Percentiles rank a stretch among this genome's conserved stretches.
Conservation (phyloP, 805 yeast genomes). For the Nakazawaea peltata region DNA sequence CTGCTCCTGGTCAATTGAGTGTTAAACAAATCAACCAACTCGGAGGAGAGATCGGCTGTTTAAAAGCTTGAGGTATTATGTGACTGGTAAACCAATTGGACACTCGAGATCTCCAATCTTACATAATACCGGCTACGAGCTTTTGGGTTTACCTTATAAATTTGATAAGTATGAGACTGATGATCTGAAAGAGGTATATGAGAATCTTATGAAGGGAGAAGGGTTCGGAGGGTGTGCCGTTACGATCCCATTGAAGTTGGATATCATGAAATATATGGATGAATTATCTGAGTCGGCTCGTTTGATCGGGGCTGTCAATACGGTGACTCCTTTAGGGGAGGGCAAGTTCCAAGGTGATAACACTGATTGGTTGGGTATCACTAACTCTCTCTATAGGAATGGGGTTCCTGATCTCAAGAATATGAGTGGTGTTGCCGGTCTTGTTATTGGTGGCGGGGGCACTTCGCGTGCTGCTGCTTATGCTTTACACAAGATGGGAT, state of each 20-base stretch:
- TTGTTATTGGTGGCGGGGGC: constrained; percentile 96
- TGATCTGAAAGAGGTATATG: constrained; percentile 48
- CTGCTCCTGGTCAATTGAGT: constrained; percentile 77
- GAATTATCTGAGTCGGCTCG: constrained; percentile 71
- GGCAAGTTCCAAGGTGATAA: constrained; percentile 67
- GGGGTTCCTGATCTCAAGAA: constrained; percentile 43
- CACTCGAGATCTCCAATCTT: constrained; percentile 88
- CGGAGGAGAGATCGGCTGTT: constrained; percentile 54
- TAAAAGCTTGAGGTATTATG: constrained; percentile 51
- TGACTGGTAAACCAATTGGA: constrained; percentile 73
- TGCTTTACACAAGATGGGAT: constrained; percentile 77
- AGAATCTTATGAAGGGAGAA: constrained; percentile 37
- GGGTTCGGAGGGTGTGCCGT: constrained; percentile 91
- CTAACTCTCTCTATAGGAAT: constrained; percentile 50
- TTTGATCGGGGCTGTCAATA: constrained; percentile 90
- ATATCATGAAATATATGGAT: constrained; percentile 58
- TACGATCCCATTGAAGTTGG: constrained; percentile 88
- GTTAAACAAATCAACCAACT: constrained; percentile 56
- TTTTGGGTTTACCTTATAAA: constrained; percentile 69
- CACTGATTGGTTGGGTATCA: constrained; percentile 93
- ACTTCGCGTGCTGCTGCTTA: constrained; percentile 92
- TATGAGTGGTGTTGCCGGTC: constrained; percentile 70
- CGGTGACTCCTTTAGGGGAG: constrained; percentile 54
- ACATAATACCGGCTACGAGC: constrained; percentile 72
- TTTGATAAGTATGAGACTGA: constrained; percentile 65